These are phyloP conservation scores for Coemansia sp. DNA, from an alignment of 192 early-diverging fungal genomes.

Conservation along the genomic window DNA sequence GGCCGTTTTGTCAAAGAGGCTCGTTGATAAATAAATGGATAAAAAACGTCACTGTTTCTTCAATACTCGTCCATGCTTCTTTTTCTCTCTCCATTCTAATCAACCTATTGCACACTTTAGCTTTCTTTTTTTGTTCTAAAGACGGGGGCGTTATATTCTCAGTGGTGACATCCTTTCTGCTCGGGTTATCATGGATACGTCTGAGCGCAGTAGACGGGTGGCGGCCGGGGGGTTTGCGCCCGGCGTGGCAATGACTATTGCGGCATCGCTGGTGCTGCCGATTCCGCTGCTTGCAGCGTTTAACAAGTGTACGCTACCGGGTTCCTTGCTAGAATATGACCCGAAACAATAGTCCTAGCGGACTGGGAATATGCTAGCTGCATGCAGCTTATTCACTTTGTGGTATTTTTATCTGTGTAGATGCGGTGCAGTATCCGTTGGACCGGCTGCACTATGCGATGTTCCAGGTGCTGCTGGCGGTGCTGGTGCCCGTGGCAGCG, in stretches of 20 bases:
- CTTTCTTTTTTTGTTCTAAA: no score
- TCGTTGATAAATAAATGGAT: no score
- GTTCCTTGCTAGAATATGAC: background rate
- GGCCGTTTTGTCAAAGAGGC: no score
- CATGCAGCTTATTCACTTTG: background rate
- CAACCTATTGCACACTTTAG: no score
- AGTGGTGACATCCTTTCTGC: no score
- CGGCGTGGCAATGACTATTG: slow-evolving; percentile 18
- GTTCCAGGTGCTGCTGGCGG: slow-evolving; percentile 36
- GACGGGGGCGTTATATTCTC: no score
- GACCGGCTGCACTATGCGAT: slow-evolving; percentile 44
- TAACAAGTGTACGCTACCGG: slow-evolving; percentile 26
- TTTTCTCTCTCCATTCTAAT: no score
- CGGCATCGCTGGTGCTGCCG: slow-evolving; percentile 21
- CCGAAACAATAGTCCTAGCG: no score
- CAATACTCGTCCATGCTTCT: no score
- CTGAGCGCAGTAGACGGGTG: no score
- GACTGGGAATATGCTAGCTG: background rate
- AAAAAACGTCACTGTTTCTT: no score
- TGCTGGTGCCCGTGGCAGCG: slow-evolving; percentile 7
- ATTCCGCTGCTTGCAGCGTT: slow-evolving; percentile 34
- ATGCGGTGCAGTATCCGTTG: slow-evolving; percentile 29
- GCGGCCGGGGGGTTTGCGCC: slow-evolving; percentile 20
- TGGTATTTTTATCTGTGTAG: slow-evolving; percentile 14
- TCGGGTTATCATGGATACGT: no score